phyloP scores from a whole-genome alignment of 2,329 filamentous ascomycete genomes.

The Paecilomyces variotii region DNA sequence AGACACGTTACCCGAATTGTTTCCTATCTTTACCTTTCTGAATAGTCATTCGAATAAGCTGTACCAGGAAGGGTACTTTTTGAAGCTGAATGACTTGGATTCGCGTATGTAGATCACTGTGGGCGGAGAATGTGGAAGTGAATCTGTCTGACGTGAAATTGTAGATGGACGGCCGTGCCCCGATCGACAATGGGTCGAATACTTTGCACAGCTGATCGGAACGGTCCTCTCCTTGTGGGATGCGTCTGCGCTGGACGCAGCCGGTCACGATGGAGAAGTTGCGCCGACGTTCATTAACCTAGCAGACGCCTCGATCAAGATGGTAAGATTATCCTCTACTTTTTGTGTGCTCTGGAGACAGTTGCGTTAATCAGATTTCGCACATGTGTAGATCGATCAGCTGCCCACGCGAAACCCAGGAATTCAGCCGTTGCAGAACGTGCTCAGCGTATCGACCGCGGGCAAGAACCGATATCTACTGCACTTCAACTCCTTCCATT shows the following conservation, averaged over 20 bases:
- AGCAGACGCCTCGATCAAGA: conserved; percentile 94
- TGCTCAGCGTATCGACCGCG: conserved; percentile 90
- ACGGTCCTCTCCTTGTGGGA: conserved; percentile 96
- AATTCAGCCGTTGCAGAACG: conserved; percentile 81
- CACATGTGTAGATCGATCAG: conserved; percentile 63
- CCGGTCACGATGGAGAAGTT: conserved; percentile 75
- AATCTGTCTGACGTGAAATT: conserved; percentile 21
- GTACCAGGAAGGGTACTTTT: conserved; percentile 95
- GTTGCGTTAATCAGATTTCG: not conserved
- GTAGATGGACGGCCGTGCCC: conserved; percentile 76
- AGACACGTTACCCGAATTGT: conserved; percentile 85
- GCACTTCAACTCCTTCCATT: conserved; percentile 92
- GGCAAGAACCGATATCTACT: conserved; percentile 91
- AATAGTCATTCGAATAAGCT: conserved; percentile 95
- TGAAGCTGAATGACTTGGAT: conserved; percentile 94
- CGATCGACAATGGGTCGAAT: conserved; percentile 90
- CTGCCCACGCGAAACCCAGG: conserved; percentile 71
- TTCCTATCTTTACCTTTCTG: conserved; percentile 86
- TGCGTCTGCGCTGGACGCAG: conserved; percentile 79
- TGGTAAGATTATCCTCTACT: conserved; percentile 52
- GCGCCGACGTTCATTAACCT: conserved; percentile 91
- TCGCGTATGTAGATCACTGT: conserved; percentile 55
- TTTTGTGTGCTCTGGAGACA: not conserved
- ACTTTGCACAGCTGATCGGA: conserved; percentile 91
- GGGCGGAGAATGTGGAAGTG: not conserved